These are phyloP conservation scores for Tuctoria greenei DNA, from an alignment of 176 grass and related monocot species.

Conservation along the genomic window DNA sequence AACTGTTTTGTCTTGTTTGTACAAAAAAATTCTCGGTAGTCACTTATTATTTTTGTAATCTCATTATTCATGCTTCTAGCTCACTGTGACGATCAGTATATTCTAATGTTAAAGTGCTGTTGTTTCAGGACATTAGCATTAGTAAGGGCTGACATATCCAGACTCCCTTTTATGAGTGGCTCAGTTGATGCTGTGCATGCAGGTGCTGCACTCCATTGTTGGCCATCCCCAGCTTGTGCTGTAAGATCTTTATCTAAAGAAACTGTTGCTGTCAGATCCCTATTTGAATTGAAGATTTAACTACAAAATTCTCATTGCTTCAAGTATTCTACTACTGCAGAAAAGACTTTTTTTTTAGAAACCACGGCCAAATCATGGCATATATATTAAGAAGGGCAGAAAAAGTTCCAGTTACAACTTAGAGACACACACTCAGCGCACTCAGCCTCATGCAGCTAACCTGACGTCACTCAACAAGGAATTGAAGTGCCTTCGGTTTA, in stretches of 20 bases:
- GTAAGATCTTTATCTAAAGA: slow-evolving; percentile 42
- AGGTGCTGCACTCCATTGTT: slow-evolving; percentile 92
- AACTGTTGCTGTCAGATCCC: slow-evolving; percentile 63
- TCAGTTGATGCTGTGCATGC: slow-evolving; percentile 94
- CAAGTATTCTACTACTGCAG: not conserved
- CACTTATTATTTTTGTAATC: not conserved
- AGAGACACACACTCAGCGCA: no score
- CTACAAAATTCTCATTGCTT: not conserved
- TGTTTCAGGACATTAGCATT: slow-evolving; percentile 60
- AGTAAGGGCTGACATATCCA: slow-evolving; percentile 86
- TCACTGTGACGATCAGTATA: not conserved
- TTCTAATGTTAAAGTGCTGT: not conserved
- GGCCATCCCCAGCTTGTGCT: slow-evolving; percentile 84
- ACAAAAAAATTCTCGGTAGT: not conserved
- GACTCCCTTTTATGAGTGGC: slow-evolving; percentile 64
- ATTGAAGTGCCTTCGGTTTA: no score
- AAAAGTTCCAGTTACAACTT: no score
- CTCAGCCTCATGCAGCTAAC: no score
- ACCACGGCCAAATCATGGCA: no score
- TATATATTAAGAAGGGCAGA: no score
- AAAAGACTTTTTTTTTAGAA: no score
- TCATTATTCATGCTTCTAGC: not conserved
- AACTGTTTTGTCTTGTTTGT: not conserved
- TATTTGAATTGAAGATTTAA: slow-evolving; percentile 13
- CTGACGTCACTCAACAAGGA: no score